These are phyloP conservation scores for Limnomonas spitsbergensis DNA, from an alignment of 139 green algal species.

Conservation along the genomic window DNA sequence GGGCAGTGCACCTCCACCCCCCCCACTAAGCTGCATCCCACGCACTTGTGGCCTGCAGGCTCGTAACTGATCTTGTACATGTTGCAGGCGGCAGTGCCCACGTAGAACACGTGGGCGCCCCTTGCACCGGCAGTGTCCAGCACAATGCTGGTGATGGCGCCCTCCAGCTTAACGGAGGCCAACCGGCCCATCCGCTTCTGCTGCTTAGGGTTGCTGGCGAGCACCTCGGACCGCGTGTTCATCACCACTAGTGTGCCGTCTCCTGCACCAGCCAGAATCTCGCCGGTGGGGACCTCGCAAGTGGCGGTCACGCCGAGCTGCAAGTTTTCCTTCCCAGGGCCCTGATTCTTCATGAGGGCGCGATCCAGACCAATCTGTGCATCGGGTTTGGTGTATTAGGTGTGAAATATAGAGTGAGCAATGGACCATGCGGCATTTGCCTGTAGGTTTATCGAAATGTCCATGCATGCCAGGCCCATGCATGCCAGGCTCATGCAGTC, in stretches of 20 bases:
- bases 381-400: no score
- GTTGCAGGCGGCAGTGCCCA: conserved; percentile 65
- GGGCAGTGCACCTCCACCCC: no score
- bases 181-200: conserved; percentile 53
- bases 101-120: conserved; percentile 54
- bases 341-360: conserved; percentile 65
- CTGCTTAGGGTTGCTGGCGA: conserved; percentile 45
- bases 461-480: no score
- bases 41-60: conserved; percentile 1
- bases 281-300: conserved; percentile 37
- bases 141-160: conserved; percentile 57
- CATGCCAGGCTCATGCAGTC: no score
- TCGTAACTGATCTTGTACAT: conserved; percentile 56
- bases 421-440: no score
- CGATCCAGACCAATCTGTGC: conserved; percentile 60
- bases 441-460: no score
- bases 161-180: conserved; percentile 41
- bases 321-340: conserved; percentile 56
- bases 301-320: conserved; percentile 46
- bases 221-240: conserved; percentile 32
- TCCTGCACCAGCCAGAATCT: conserved; percentile 61
- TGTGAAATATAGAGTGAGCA: no score
- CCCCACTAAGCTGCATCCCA: no score
- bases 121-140: conserved; percentile 35
- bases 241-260: conserved; percentile 49